phyloP scores from a whole-genome alignment of 176 grass and related monocot genomes.

The Oryza glaberrima region DNA sequence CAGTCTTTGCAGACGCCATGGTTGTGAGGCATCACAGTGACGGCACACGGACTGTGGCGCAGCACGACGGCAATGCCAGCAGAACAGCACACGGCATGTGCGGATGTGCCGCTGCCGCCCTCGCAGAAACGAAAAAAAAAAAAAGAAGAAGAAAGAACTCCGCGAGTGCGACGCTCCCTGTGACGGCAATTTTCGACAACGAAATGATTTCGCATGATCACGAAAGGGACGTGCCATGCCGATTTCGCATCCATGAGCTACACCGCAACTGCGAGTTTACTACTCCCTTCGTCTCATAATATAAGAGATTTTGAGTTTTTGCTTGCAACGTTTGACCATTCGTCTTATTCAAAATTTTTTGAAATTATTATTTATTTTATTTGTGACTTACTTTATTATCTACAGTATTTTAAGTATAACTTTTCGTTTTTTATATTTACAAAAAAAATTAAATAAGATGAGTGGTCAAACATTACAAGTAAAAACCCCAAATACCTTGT shows the following conservation, averaged over 20 bases:
- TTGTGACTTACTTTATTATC: too few species aligned
- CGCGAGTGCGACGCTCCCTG: neutral
- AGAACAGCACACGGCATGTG: neutral
- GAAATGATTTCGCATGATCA: conserved; percentile 34
- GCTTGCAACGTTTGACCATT: too few species aligned
- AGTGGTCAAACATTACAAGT: too few species aligned
- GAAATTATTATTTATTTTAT: too few species aligned
- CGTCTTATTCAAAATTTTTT: too few species aligned
- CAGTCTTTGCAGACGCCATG: neutral
- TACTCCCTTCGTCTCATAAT: neutral
- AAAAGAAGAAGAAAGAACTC: neutral
- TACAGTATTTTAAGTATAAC: too few species aligned
- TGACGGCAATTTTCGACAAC: neutral
- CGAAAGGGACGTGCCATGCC: conserved; percentile 7
- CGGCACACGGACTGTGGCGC: neutral
- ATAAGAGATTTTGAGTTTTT: too few species aligned
- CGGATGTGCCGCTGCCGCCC: too few species aligned
- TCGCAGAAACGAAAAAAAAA: neutral
- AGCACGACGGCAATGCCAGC: conserved; percentile 2
- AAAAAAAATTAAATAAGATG: too few species aligned
- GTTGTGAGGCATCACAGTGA: neutral
- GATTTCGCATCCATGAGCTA: neutral
- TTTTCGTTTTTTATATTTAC: too few species aligned
- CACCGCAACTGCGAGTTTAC: neutral
- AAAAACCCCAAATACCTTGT: too few species aligned